Conservation (phyloP, 2,329 filamentous ascomycete species). For the Cytospora mali region DNA sequence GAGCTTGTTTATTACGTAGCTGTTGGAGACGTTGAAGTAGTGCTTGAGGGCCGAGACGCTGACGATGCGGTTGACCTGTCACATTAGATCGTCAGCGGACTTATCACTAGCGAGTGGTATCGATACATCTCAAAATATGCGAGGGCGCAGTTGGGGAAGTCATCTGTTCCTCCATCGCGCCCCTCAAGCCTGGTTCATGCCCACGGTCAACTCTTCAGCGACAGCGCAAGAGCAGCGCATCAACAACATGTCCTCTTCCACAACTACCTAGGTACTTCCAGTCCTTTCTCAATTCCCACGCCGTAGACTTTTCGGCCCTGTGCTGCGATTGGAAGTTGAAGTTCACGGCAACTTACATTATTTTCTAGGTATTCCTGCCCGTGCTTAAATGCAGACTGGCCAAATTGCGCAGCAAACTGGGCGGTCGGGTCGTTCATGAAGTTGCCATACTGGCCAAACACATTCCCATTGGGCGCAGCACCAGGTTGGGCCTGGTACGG, state of each 20-base stretch:
- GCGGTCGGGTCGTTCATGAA: slow-evolving; percentile 96
- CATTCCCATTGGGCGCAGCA: slow-evolving; percentile 49
- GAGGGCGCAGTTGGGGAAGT: neutral
- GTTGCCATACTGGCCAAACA: slow-evolving; percentile 77
- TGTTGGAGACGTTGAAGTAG: slow-evolving; percentile 99
- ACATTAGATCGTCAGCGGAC: slow-evolving; percentile 7
- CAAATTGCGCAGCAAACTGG: slow-evolving; percentile 92
- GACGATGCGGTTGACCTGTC: slow-evolving; percentile 70
- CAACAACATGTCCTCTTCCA: neutral
- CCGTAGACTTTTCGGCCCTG: neutral
- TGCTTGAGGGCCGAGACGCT: slow-evolving; percentile 93
- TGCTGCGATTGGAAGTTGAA: neutral
- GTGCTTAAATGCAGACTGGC: slow-evolving; percentile 86
- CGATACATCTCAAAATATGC: neutral
- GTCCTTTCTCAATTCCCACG: neutral
- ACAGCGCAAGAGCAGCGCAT: neutral
- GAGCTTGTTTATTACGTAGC: slow-evolving; percentile 92
- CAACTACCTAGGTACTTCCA: too few relatives aligned
- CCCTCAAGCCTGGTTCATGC: neutral
- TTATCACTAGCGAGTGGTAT: neutral
- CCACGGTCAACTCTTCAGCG: neutral
- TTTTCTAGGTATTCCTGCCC: slow-evolving; percentile 95
- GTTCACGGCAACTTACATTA: slow-evolving; percentile 64
- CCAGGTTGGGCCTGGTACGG: slow-evolving; percentile 74
- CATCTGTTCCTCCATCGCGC: neutral